Evolutionary conservation across 2,329 filamentous ascomycete species (phyloP).

Genomic region (Trichoderma oligosporum): DNA sequence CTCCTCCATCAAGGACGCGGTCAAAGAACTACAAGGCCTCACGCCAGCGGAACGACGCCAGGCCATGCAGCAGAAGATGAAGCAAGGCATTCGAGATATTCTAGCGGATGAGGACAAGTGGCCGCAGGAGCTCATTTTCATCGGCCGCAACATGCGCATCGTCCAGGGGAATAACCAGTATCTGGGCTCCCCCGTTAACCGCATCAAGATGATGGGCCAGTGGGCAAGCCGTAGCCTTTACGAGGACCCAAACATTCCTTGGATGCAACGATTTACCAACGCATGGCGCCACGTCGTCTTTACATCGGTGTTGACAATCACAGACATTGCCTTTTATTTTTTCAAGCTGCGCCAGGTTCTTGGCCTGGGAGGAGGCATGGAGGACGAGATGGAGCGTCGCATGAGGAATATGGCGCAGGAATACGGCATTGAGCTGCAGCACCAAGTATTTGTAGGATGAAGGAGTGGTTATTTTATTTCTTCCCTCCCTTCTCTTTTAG

Average conservation of each 20-base stretch:
- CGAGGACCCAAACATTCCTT: constrained; percentile 63
- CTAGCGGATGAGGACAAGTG: constrained; percentile 82
- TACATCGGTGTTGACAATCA: constrained; percentile 67
- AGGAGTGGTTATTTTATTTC: no score
- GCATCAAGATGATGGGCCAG: constrained; percentile 87
- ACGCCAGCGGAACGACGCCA: constrained; percentile 71
- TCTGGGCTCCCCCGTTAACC: constrained; percentile 82
- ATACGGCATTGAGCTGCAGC: constrained; percentile 86
- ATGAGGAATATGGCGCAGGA: constrained; percentile 88
- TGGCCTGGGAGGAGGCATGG: constrained; percentile 78
- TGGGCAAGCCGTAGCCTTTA: constrained; percentile 87
- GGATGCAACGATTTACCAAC: constrained; percentile 61
- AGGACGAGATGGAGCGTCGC: constrained; percentile 84
- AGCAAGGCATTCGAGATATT: constrained; percentile 63
- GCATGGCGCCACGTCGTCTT: constrained; percentile 80
- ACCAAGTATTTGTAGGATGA: constrained; percentile 81
- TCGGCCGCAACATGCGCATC: constrained; percentile 86
- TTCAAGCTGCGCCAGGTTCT: constrained; percentile 73
- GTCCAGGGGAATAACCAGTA: constrained; percentile 93
- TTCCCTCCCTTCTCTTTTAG: no score
- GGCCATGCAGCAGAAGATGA: constrained; percentile 83
- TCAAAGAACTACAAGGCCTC: constrained; percentile 56
- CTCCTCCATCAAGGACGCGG: constrained; percentile 57
- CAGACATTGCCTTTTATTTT: constrained; percentile 80
- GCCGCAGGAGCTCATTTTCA: constrained; percentile 88